Conservation (phyloP, 2,329 filamentous ascomycete genomes). For the Sporothrix curviconia region DNA sequence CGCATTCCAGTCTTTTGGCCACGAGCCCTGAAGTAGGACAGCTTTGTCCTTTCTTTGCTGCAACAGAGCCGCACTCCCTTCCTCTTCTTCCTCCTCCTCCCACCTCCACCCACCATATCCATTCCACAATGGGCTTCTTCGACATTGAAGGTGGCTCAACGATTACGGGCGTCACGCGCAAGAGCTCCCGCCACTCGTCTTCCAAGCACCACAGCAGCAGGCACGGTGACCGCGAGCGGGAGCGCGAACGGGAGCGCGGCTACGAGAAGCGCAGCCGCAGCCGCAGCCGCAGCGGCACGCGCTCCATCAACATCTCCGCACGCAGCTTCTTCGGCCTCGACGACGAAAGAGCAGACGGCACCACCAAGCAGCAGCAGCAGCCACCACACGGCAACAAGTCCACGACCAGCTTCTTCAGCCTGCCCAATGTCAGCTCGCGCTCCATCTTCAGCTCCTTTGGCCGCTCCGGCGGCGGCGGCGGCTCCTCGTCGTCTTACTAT, state of each 20-base stretch:
- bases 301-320: conserved; percentile 8
- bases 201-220: conserved; percentile 21
- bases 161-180: conserved; percentile 23
- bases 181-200: conserved; percentile 17
- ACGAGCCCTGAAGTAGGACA: background rate
- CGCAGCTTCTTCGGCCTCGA: conserved; percentile 20
- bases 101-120: background rate
- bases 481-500: conserved; percentile 52
- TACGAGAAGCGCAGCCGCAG: conserved; percentile 25
- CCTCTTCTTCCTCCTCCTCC: background rate
- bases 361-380: conserved; percentile 23
- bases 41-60: background rate
- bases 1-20: background rate
- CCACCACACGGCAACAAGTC: conserved; percentile 33
- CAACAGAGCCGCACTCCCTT: background rate
- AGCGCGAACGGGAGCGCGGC: conserved; percentile 21
- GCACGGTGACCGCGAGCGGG: background rate
- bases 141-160: conserved; percentile 28
- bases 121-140: conserved; percentile 28
- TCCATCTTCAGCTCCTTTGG: conserved; percentile 38
- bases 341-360: background rate
- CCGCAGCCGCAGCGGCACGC: conserved; percentile 27
- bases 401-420: conserved; percentile 38
- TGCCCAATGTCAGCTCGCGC: conserved; percentile 38
- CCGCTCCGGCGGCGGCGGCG: conserved; percentile 7